These are phyloP conservation scores for Penicillium sp. DNA, from an alignment of 2,329 filamentous ascomycete species.

Conservation along the genomic window DNA sequence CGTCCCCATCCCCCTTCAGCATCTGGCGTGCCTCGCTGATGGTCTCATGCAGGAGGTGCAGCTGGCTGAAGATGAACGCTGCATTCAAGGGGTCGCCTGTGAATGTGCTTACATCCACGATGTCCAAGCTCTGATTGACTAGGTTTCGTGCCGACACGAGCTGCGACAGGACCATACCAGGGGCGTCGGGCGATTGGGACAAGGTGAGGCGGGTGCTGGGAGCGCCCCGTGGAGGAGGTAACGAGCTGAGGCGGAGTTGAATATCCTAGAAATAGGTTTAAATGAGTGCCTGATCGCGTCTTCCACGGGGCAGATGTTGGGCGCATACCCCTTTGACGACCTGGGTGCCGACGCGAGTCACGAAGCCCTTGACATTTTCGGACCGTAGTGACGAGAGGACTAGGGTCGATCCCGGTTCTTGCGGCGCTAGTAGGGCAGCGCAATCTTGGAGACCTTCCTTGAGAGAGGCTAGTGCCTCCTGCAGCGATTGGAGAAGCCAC, in stretches of 20 bases:
- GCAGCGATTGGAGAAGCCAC: constrained; percentile 62
- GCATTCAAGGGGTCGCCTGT: constrained; percentile 64
- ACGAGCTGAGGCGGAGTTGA: constrained; percentile 64
- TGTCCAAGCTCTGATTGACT: constrained; percentile 78
- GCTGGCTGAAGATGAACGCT: constrained; percentile 58
- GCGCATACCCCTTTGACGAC: constrained; percentile 80
- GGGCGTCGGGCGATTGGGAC: constrained; percentile 53
- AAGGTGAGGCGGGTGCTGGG: constrained; percentile 53
- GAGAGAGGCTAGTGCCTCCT: constrained; percentile 60
- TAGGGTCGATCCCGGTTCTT: constrained; percentile 82
- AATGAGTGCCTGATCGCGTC: background rate
- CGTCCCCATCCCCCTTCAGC: constrained; percentile 55
- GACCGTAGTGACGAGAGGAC: constrained; percentile 83
- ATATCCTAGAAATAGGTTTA: constrained; percentile 57
- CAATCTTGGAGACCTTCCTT: constrained; percentile 81
- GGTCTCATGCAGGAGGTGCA: constrained; percentile 59
- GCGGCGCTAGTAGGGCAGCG: constrained; percentile 77
- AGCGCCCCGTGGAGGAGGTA: constrained; percentile 52
- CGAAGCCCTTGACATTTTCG: constrained; percentile 86
- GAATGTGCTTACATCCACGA: constrained; percentile 74
- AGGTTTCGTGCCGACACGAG: constrained; percentile 71
- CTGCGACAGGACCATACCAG: constrained; percentile 63
- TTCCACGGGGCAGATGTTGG: background rate
- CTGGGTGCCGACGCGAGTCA: constrained; percentile 85
- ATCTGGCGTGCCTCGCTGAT: constrained; percentile 60